Evolutionary conservation across 164 flowering plant species (phyloP).

Genomic region (Chimonanthus praecox): DNA sequence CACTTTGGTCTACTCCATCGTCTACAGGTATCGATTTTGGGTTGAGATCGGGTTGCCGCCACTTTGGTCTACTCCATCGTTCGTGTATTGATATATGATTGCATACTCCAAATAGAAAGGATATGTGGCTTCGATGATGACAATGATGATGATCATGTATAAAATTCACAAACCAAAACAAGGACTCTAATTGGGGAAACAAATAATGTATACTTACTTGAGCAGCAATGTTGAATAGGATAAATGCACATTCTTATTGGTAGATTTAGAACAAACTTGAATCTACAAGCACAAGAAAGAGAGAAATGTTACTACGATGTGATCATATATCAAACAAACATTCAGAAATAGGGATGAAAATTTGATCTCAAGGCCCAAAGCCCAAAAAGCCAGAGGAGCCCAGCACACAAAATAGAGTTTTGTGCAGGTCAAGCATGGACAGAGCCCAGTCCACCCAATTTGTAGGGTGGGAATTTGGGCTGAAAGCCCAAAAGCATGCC

Average conservation of each 20-base stretch:
- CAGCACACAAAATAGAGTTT: too few species aligned
- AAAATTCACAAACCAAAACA: not conserved
- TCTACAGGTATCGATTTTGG: slow-evolving; percentile 78
- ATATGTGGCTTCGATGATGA: too few species aligned
- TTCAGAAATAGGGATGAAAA: not conserved
- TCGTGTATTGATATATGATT: not conserved
- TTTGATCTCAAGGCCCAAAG: too few species aligned
- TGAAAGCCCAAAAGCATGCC: too few species aligned
- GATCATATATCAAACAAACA: not conserved
- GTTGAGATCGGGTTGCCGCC: slow-evolving; percentile 48
- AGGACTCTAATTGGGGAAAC: not conserved
- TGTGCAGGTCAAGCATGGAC: too few species aligned
- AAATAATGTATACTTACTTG: slow-evolving; percentile 51
- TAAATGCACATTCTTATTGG: slow-evolving; percentile 76
- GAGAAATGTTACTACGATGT: not conserved
- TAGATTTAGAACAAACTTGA: slow-evolving; percentile 45
- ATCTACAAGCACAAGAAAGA: slow-evolving; percentile 47
- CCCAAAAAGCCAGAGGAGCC: too few species aligned
- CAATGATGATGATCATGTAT: not conserved
- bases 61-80: too few species aligned
- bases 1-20: slow-evolving; percentile 41
- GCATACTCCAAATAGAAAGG: too few species aligned
- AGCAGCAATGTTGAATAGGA: slow-evolving; percentile 78
- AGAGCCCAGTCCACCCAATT: too few species aligned
- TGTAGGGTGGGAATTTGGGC: too few species aligned